phyloP scores from a whole-genome alignment of 164 flowering plant genomes.

The Protea cynaroides region DNA sequence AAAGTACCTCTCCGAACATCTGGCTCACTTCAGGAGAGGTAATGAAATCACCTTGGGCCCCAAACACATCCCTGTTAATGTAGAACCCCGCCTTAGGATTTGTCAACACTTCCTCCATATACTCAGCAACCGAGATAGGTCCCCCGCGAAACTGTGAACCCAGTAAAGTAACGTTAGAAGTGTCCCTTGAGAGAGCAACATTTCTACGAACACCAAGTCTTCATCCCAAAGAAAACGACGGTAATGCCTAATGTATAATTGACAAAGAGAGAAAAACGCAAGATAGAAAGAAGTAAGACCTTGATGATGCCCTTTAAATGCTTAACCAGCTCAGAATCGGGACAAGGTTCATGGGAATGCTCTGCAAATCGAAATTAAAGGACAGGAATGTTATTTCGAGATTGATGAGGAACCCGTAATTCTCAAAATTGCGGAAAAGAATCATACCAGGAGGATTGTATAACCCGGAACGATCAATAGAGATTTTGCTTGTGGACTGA shows the following conservation, averaged over 20 bases:
- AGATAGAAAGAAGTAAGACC: slow-evolving; percentile 27
- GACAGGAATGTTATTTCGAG: background rate
- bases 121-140: slow-evolving; percentile 88
- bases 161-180: background rate
- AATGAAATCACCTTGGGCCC: slow-evolving; percentile 86
- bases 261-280: background rate
- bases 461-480: too few species aligned
- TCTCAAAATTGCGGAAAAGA: background rate
- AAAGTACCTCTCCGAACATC: slow-evolving; percentile 96
- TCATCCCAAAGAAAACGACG: background rate
- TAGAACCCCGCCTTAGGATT: slow-evolving; percentile 90
- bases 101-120: slow-evolving; percentile 95
- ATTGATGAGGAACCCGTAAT: background rate
- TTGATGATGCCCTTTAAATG: slow-evolving; percentile 83
- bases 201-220: background rate
- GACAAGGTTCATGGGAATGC: slow-evolving; percentile 62
- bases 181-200: background rate
- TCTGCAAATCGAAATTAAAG: slow-evolving; percentile 31
- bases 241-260: background rate
- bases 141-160: slow-evolving; percentile 85
- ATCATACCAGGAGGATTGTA: too few species aligned
- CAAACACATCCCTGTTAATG: slow-evolving; percentile 91
- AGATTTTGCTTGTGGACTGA: too few species aligned
- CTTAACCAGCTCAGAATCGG: slow-evolving; percentile 77
- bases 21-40: slow-evolving; percentile 99